Conservation (phyloP, 768 basidiomycete genomes). For the Termitomyces sp. region DNA sequence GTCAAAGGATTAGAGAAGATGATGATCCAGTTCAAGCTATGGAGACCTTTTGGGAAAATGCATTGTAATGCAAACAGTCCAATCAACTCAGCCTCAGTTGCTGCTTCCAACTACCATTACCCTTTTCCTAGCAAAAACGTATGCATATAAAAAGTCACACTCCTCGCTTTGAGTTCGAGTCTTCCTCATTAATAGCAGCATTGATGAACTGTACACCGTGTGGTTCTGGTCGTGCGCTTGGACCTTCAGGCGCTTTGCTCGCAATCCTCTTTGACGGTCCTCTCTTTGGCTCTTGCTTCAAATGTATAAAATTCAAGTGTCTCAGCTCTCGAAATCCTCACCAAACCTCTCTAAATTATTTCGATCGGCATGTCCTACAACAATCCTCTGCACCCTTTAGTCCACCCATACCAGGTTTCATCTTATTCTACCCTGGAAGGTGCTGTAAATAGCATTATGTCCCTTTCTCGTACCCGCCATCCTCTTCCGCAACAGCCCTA, state of each 20-base stretch:
- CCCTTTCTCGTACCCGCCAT: slow-evolving; percentile 24
- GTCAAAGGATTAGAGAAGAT: not conserved
- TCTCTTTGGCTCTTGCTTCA: not conserved
- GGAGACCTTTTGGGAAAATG: not conserved
- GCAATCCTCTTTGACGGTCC: not conserved
- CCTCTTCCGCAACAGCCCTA: slow-evolving; percentile 30
- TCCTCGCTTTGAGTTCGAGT: not conserved
- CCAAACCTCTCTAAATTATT: not conserved
- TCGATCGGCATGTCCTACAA: slow-evolving; percentile 29
- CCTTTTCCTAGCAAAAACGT: not conserved
- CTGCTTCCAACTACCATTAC: not conserved
- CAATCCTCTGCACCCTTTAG: slow-evolving; percentile 39
- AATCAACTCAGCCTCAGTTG: not conserved
- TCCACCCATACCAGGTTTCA: slow-evolving; percentile 20
- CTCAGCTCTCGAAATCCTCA: not conserved
- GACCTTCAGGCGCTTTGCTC: not conserved
- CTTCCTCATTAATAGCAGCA: not conserved
- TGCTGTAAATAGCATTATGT: slow-evolving; percentile 14
- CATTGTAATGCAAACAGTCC: too few species aligned
- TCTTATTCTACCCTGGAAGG: slow-evolving; percentile 22
- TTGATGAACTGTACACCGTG: not conserved
- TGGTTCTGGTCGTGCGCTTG: not conserved
- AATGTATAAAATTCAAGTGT: not conserved
- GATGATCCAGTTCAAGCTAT: not conserved
- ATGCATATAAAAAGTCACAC: not conserved